Percentiles rank a stretch among this genome's conserved stretches.
These are phyloP conservation scores for Lomentospora prolificans DNA, from an alignment of 2,329 filamentous ascomycete species.

Conservation along the genomic window DNA sequence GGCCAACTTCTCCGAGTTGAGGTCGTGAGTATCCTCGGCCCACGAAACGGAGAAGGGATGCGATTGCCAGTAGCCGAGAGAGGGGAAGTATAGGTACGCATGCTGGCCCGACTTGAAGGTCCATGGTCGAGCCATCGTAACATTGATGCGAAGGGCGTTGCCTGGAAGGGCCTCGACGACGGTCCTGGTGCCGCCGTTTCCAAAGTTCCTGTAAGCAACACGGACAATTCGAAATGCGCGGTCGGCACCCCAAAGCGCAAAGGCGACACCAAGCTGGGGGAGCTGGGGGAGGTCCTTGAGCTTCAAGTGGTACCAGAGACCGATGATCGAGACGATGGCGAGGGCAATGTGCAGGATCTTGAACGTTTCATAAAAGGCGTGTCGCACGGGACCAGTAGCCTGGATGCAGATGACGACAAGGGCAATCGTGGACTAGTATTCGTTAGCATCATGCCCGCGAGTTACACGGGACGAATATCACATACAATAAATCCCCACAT, in stretches of 20 bases:
- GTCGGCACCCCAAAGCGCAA: conserved; percentile 60
- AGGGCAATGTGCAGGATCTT: conserved; percentile 60
- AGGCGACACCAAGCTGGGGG: conserved; percentile 48
- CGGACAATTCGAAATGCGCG: conserved; percentile 49
- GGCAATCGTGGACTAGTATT: conserved; percentile 41
- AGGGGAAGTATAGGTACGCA: conserved; percentile 69
- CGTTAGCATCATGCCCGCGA: neutral
- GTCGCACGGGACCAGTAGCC: conserved; percentile 59
- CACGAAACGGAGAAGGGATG: conserved; percentile 75
- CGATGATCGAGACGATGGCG: conserved; percentile 49
- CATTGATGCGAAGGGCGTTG: conserved; percentile 63
- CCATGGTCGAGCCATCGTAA: conserved; percentile 70
- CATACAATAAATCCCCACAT: conserved; percentile 7
- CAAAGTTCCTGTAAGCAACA: conserved; percentile 56
- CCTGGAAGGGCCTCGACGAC: conserved; percentile 68
- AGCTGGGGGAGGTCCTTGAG: conserved; percentile 45
- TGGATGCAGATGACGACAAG: conserved; percentile 57
- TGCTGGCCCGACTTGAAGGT: conserved; percentile 66
- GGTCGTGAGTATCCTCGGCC: conserved; percentile 54
- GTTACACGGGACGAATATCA: neutral
- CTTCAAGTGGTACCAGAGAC: conserved; percentile 57
- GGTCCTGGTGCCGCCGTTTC: conserved; percentile 55
- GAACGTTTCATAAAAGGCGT: conserved; percentile 74
- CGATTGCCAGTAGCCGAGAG: conserved; percentile 61
- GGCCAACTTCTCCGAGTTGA: conserved; percentile 44